These are phyloP conservation scores for Cladorrhinum sp. DNA, from an alignment of 2,329 filamentous ascomycete genomes.

Conservation along the genomic window DNA sequence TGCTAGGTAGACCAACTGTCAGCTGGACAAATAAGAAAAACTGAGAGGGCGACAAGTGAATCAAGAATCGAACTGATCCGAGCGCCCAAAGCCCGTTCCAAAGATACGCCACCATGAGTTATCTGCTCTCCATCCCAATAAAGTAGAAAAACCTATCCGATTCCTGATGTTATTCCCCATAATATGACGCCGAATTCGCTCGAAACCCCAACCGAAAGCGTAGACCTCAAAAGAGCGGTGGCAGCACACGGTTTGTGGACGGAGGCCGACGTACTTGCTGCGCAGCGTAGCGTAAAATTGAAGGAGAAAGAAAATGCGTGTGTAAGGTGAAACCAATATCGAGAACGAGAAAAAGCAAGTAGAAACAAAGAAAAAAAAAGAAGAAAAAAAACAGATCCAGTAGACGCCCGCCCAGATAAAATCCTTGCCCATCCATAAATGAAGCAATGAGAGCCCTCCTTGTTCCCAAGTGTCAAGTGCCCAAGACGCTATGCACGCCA, in stretches of 20 bases:
- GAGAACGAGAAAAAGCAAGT: background rate
- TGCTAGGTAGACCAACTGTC: background rate
- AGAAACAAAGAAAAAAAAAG: background rate
- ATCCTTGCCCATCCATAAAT: slow-evolving; percentile 1
- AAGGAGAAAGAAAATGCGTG: background rate
- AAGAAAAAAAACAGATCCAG: background rate
- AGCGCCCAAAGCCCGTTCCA: background rate
- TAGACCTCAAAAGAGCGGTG: background rate
- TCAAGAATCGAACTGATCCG: background rate
- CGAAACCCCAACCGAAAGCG: background rate
- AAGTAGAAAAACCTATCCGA: background rate
- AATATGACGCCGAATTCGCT: background rate
- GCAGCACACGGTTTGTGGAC: background rate
- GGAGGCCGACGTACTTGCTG: background rate
- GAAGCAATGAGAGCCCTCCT: background rate
- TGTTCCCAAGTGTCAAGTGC: slow-evolving; percentile 8
- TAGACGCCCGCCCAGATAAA: slow-evolving; percentile 2
- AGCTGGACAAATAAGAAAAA: background rate
- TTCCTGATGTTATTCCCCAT: background rate
- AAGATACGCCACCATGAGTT: background rate
- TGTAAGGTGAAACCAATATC: background rate
- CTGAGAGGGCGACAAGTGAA: background rate
- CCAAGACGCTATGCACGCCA: slow-evolving; percentile 24
- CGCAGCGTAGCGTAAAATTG: background rate
- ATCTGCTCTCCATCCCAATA: background rate